Conservation (phyloP, 306 rosid genomes). For the Lagenaria siceraria region DNA sequence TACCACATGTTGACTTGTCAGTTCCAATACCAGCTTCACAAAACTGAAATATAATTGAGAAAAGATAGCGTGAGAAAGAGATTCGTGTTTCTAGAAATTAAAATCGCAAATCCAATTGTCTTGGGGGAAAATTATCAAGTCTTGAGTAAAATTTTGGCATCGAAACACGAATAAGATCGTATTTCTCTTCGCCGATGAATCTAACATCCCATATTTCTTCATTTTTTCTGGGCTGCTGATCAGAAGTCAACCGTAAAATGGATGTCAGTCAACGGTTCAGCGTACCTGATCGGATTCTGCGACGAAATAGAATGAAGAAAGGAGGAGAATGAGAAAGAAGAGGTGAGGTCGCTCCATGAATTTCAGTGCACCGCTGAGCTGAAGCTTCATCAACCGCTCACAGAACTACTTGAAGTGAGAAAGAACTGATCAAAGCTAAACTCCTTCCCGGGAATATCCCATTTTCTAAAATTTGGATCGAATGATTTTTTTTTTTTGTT, state of each 20-base stretch:
- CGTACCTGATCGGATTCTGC: conserved; percentile 54
- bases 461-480: no score
- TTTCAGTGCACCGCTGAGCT: background rate
- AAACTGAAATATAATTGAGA: conserved; percentile 27
- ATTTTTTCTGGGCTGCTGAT: background rate
- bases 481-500: no score
- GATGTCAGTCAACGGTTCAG: background rate
- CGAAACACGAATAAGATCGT: background rate
- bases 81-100: background rate
- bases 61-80: no score
- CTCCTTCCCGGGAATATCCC: background rate
- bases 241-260: background rate
- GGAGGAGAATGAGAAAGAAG: conserved; percentile 6
- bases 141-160: background rate
- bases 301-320: conserved; percentile 10
- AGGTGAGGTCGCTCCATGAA: background rate
- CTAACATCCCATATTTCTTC: background rate
- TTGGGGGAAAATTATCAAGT: no score
- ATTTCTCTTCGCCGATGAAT: background rate
- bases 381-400: background rate
- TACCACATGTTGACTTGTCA: conserved; percentile 32
- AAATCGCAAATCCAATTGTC: background rate
- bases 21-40: conserved; percentile 55
- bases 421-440: background rate
- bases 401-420: background rate